Percentiles rank a stretch among this genome's conserved stretches.
These are phyloP conservation scores for Phaeosphaeria sp. DNA, from an alignment of 2,329 filamentous ascomycete species.

Conservation along the genomic window DNA sequence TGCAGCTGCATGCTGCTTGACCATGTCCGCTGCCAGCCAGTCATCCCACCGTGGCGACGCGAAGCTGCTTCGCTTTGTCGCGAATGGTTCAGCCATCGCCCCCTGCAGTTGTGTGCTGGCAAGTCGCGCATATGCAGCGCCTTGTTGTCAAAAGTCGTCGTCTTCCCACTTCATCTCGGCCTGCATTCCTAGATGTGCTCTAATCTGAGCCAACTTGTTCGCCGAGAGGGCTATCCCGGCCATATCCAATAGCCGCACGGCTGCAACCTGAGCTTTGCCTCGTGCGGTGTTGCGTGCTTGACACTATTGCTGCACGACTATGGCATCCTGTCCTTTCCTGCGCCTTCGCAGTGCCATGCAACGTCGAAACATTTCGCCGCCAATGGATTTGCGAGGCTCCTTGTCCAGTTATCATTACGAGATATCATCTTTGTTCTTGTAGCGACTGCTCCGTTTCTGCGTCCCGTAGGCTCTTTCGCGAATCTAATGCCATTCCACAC, in stretches of 20 bases:
- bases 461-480: not conserved
- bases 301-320: slow-evolving; percentile 21
- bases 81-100: slow-evolving; percentile 26
- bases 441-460: not conserved
- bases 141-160: slow-evolving; percentile 37
- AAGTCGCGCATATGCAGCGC: slow-evolving; percentile 34
- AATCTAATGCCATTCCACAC: not conserved
- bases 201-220: slow-evolving; percentile 20
- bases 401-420: slow-evolving; percentile 18
- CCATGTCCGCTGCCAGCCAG: slow-evolving; percentile 14
- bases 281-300: slow-evolving; percentile 28
- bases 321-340: slow-evolving; percentile 16
- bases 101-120: slow-evolving; percentile 29
- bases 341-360: slow-evolving; percentile 20
- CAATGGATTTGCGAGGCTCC: slow-evolving; percentile 4
- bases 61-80: slow-evolving; percentile 24
- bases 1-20: slow-evolving; percentile 8
- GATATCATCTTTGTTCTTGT: slow-evolving; percentile 7
- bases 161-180: slow-evolving; percentile 37
- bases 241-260: slow-evolving; percentile 28
- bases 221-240: slow-evolving; percentile 5
- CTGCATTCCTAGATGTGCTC: slow-evolving; percentile 18
- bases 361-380: slow-evolving; percentile 2
- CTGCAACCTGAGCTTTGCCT: slow-evolving; percentile 23
- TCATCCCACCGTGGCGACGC: slow-evolving; percentile 16